Percentiles rank a stretch among this genome's conserved stretches.
Conservation (phyloP, 768 basidiomycete species). For the Boletus reticuloceps region DNA sequence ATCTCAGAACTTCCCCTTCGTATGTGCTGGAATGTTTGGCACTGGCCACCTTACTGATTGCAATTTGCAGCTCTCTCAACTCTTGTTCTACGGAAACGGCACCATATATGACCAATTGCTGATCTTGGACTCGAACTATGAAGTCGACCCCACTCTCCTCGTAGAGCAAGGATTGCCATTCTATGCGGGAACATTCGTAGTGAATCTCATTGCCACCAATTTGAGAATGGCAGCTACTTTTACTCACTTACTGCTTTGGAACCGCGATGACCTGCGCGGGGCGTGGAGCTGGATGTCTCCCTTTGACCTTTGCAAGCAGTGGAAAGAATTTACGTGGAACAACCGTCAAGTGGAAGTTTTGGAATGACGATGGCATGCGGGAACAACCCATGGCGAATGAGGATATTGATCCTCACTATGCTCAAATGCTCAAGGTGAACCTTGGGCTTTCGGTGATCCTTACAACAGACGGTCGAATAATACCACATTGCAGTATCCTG, state of each 20-base stretch:
- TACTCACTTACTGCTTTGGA: too few relatives aligned
- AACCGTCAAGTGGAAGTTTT: background rate
- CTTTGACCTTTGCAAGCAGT: background rate
- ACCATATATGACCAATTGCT: too few relatives aligned
- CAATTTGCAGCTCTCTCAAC: conserved; percentile 10
- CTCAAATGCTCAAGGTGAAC: background rate
- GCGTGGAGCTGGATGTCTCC: conserved; percentile 29
- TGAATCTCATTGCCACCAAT: too few relatives aligned
- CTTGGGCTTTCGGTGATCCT: background rate
- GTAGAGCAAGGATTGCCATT: too few relatives aligned
- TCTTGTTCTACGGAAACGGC: conserved; percentile 40
- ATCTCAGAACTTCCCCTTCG: conserved; percentile 59
- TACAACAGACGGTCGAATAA: background rate
- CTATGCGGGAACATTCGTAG: too few relatives aligned
- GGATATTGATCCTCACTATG: background rate
- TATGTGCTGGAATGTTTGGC: conserved; percentile 14
- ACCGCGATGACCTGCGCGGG: too few relatives aligned
- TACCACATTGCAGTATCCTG: background rate
- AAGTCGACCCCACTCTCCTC: too few relatives aligned
- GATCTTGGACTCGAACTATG: too few relatives aligned
- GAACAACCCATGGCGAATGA: background rate
- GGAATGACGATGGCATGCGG: background rate
- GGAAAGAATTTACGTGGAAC: background rate
- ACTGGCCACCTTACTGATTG: background rate
- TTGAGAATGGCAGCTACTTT: too few relatives aligned